Percentiles rank a stretch among this genome's conserved stretches.
These are phyloP conservation scores for Sarocladium strictum DNA, from an alignment of 2,329 filamentous ascomycete genomes.

Conservation along the genomic window DNA sequence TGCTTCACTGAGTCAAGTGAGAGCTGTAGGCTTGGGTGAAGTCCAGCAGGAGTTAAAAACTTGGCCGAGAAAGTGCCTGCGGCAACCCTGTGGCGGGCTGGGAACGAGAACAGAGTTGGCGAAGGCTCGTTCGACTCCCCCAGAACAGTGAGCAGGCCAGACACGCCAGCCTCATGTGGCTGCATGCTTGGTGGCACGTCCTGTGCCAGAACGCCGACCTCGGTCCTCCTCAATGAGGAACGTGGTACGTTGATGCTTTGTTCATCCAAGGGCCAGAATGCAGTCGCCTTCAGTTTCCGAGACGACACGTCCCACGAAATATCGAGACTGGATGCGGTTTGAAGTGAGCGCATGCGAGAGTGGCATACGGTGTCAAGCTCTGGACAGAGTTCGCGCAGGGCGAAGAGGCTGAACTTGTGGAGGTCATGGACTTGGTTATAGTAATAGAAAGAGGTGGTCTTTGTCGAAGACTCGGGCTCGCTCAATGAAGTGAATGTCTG, in stretches of 20 bases:
- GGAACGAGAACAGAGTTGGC: slow-evolving; percentile 76
- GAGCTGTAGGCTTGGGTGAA: slow-evolving; percentile 77
- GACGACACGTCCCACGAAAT: slow-evolving; percentile 69
- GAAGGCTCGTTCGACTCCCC: slow-evolving; percentile 68
- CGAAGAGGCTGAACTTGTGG: slow-evolving; percentile 44
- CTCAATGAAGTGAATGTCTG: slow-evolving; percentile 43
- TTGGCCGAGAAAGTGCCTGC: slow-evolving; percentile 50
- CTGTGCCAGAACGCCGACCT: slow-evolving; percentile 72
- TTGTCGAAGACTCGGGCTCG: slow-evolving; percentile 30
- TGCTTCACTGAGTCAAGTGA: slow-evolving; percentile 48
- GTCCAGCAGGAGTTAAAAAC: slow-evolving; percentile 67
- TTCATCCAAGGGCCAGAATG: slow-evolving; percentile 50
- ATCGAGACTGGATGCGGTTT: slow-evolving; percentile 60
- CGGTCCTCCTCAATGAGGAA: slow-evolving; percentile 51
- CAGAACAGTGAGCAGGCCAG: slow-evolving; percentile 72
- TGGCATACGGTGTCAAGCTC: slow-evolving; percentile 42
- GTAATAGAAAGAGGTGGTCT: slow-evolving; percentile 59
- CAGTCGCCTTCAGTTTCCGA: slow-evolving; percentile 58
- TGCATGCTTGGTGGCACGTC: slow-evolving; percentile 55
- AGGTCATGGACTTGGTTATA: slow-evolving; percentile 59
- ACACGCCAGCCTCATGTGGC: slow-evolving; percentile 68
- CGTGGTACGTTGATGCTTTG: slow-evolving; percentile 35
- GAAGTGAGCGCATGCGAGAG: slow-evolving; percentile 34
- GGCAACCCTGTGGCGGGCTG: slow-evolving; percentile 63
- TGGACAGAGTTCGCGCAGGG: slow-evolving; percentile 46